Evolutionary conservation across 768 basidiomycete species (phyloP), one percentile per base, ranked within the genome.

Genomic region (Fomitopsis pulvina): DNA sequence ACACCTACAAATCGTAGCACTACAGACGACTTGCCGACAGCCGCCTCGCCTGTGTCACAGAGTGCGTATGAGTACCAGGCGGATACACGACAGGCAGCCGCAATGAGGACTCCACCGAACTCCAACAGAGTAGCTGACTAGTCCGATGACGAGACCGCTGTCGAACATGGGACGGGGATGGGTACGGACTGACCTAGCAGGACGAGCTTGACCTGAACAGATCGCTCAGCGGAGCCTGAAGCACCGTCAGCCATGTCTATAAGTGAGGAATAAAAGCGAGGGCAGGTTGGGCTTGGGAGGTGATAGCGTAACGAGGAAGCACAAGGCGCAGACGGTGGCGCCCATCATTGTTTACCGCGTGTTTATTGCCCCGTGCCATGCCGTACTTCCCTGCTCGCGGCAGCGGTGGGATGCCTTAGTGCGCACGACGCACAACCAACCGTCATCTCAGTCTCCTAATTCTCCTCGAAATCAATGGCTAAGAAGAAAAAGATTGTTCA

Each of bases 1-100:
- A 52, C 45, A 73, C 87, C 58, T 67, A 96, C 93, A 68, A 99
- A 99, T 67, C 95, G 85, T 52, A 97, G 79, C 41, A 98, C 95
- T 47, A 99, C 84, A n/a, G 92, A 96, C 9, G 94, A 96, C 77
- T 99, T 99, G 53, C 95, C 95, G 40, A 99, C 95, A 47, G 95
- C 95, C 52, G 95, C 94, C 75, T 99, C 95, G 59, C 95, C 94
- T 97, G 59, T 39, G 48, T 27, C 43, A 26, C 25, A 20, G 49
- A 32, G 40, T 29, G 27, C 14, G 18, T 34, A 42, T 41, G 16
- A 56, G 38, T 26, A 40, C 41, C 29, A 27, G 6, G 6, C n/a
- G n/a, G n/a, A n/a, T n/a, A n/a, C 5, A 40, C 8, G 38, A 21
- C 16, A 16, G 38, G 5, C 38, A 9, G n/a, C 12, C 46, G 38